These are phyloP conservation scores for Lactarius akahatsu DNA, from an alignment of 768 basidiomycete species.

Conservation along the genomic window DNA sequence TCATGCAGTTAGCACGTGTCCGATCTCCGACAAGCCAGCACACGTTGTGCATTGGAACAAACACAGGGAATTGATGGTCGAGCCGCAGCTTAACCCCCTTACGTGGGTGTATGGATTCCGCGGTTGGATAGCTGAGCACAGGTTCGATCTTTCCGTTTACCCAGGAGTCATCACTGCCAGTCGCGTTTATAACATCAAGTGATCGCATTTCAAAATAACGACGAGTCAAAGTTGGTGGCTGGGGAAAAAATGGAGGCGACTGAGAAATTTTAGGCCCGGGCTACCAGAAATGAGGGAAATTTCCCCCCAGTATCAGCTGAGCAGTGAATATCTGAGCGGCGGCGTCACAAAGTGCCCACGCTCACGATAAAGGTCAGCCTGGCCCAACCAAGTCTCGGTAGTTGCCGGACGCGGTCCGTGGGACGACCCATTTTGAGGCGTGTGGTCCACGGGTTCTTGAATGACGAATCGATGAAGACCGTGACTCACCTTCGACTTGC, in stretches of 20 bases:
- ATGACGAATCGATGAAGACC: not conserved
- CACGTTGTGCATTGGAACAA: not conserved
- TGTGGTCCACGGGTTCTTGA: not conserved
- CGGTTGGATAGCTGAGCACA: not conserved
- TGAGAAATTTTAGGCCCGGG: not conserved
- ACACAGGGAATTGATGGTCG: not conserved
- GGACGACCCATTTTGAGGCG: not conserved
- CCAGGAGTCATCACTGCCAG: slow-evolving; percentile 3
- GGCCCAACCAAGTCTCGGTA: not conserved
- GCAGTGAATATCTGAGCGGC: not conserved
- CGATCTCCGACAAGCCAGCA: not conserved
- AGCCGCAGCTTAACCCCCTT: not conserved
- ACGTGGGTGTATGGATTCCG: not conserved
- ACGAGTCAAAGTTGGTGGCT: not conserved
- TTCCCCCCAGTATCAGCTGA: not conserved
- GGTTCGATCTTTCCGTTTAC: slow-evolving; percentile 3
- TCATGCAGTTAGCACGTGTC: slow-evolving; percentile 18
- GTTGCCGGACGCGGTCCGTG: not conserved
- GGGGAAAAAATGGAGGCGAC: not conserved
- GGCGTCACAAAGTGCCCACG: too few species aligned
- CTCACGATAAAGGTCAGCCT: too few species aligned
- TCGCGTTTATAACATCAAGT: not conserved
- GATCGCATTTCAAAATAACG: slow-evolving; percentile 4
- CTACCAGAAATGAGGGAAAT: not conserved
- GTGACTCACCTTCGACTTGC: not conserved